A percentile compares a stretch with the other conserved stretches of the same genome.
Conservation (phyloP, 345 rosid genomes). For the Capsella bursapastoris region DNA sequence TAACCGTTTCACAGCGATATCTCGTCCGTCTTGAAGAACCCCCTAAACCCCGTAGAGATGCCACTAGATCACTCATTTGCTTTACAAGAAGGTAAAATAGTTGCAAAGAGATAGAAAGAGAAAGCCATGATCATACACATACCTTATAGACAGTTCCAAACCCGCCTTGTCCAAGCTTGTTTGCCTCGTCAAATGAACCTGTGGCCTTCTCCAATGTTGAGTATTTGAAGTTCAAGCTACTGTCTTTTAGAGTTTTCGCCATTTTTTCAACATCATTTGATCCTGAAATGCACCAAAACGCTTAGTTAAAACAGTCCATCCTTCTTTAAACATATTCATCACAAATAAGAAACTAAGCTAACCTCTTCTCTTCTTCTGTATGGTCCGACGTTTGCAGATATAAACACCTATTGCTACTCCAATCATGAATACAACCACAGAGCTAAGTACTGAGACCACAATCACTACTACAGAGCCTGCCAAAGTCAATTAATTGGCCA, state of each 20-base stretch:
- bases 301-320: neutral
- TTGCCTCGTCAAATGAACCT: conserved; percentile 61
- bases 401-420: conserved; percentile 59
- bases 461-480: conserved; percentile 66
- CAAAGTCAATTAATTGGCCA: conserved; percentile 29
- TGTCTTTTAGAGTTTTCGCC: conserved; percentile 73
- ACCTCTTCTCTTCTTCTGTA: conserved; percentile 81
- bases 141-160: conserved; percentile 97
- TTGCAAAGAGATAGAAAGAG: neutral
- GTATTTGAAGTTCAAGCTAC: conserved; percentile 91
- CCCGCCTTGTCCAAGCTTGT: conserved; percentile 98
- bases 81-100: neutral
- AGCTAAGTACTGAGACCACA: conserved; percentile 72
- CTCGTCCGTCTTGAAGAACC: conserved; percentile 82
- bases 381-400: conserved; percentile 66
- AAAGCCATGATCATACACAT: conserved; percentile 1
- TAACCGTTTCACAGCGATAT: conserved; percentile 90
- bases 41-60: conserved; percentile 54
- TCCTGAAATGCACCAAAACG: conserved; percentile 49
- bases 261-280: conserved; percentile 66
- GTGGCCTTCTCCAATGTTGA: conserved; percentile 90
- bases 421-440: conserved; percentile 63
- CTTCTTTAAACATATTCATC: neutral
- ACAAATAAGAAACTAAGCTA: neutral
- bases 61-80: conserved; percentile 17